A percentile compares a stretch with the other conserved stretches of the same genome.
Conservation (phyloP, 108 stramenopile genomes). For the Heterococcus sp. region DNA sequence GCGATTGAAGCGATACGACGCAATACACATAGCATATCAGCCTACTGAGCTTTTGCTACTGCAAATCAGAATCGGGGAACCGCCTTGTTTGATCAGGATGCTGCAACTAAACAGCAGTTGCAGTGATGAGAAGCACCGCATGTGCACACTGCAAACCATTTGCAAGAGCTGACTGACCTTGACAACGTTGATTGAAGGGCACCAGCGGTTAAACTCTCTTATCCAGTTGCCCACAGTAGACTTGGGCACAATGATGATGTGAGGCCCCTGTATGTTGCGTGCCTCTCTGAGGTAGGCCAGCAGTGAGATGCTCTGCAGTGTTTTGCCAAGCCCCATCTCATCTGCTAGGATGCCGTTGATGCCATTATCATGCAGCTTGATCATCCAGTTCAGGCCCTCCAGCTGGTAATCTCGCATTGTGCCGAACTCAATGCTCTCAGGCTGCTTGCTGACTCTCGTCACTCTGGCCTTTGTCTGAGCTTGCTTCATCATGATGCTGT, state of each 20-base stretch:
- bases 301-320: slow-evolving; percentile 87
- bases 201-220: slow-evolving; percentile 88
- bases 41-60: neutral
- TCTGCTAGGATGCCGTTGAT: slow-evolving; percentile 99
- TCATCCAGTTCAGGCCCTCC: slow-evolving; percentile 98
- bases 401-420: slow-evolving; percentile 96
- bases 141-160: slow-evolving; percentile 75
- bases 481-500: slow-evolving; percentile 83
- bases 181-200: slow-evolving; percentile 69
- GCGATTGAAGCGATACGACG: neutral
- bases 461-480: slow-evolving; percentile 75
- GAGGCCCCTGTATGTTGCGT: slow-evolving; percentile 57
- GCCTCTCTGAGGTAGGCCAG: slow-evolving; percentile 84
- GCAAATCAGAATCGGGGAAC: neutral
- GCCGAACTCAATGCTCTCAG: slow-evolving; percentile 63
- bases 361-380: slow-evolving; percentile 95
- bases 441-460: slow-evolving; percentile 81
- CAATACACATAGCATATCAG: neutral
- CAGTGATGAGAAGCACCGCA: slow-evolving; percentile 30
- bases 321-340: slow-evolving; percentile 92
- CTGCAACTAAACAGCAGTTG: neutral
- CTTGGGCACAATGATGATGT: slow-evolving; percentile 86
- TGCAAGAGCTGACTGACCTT: slow-evolving; percentile 78
- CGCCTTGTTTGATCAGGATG: neutral
- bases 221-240: slow-evolving; percentile 93